phyloP scores from a whole-genome alignment of 345 rosid genomes.

The Hevea brasiliensis region DNA sequence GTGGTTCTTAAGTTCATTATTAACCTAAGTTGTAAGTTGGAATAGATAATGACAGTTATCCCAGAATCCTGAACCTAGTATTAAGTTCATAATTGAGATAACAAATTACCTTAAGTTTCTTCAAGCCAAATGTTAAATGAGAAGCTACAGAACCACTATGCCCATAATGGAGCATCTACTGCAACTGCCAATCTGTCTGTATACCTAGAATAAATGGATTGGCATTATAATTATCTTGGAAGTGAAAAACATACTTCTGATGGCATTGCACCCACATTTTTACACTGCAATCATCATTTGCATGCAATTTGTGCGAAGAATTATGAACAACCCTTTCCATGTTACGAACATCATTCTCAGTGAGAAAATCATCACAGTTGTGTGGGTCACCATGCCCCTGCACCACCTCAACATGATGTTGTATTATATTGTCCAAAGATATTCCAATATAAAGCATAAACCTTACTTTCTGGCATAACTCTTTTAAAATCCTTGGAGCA shows the following conservation, averaged over 20 bases:
- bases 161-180: slow-evolving; percentile 52
- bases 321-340: too few relatives aligned
- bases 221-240: slow-evolving; percentile 34
- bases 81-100: not conserved
- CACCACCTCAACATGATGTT: slow-evolving; percentile 49
- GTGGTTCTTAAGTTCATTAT: not conserved
- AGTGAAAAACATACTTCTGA: slow-evolving; percentile 49
- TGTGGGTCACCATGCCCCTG: slow-evolving; percentile 53
- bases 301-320: slow-evolving; percentile 43
- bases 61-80: not conserved
- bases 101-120: slow-evolving; percentile 51
- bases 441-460: slow-evolving; percentile 51
- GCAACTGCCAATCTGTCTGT: slow-evolving; percentile 65
- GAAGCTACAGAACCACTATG: slow-evolving; percentile 41
- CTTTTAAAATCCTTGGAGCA: slow-evolving; percentile 59
- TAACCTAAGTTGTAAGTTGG: not conserved
- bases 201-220: slow-evolving; percentile 49
- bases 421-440: slow-evolving; percentile 48
- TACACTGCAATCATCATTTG: slow-evolving; percentile 43
- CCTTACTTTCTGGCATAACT: slow-evolving; percentile 53
- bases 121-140: slow-evolving; percentile 51
- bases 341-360: slow-evolving; percentile 53
- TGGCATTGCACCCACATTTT: slow-evolving; percentile 52
- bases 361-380: slow-evolving; percentile 59
- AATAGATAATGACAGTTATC: not conserved